A percentile compares a stretch with the other conserved stretches of the same genome.
phyloP scores from a whole-genome alignment of 805 yeast species.

The Jamesozyma piceae region DNA sequence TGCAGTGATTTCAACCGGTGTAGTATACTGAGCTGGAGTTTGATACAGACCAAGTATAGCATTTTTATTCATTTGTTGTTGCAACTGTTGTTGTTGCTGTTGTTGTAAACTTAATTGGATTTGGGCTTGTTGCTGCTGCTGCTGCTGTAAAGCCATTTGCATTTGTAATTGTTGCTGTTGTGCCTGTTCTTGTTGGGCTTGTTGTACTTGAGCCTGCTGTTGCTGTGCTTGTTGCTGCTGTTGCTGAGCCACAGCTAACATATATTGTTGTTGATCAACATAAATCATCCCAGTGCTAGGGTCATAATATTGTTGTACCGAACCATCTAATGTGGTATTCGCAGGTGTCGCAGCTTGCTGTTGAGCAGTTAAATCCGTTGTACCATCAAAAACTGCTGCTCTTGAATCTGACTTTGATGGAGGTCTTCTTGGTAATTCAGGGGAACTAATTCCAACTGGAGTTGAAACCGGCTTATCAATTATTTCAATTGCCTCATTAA shows the following conservation, averaged over 20 bases:
- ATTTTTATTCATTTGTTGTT: constrained; percentile 17
- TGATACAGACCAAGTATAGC: constrained; percentile 23
- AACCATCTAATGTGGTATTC: constrained; percentile 18
- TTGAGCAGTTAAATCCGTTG: constrained; percentile 4
- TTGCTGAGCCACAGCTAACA: constrained; percentile 10
- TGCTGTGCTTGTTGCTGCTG: too few species aligned
- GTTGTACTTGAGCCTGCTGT: constrained; percentile 12
- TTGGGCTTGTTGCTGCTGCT: constrained; percentile 10
- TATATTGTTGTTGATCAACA: constrained; percentile 58
- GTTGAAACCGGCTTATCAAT: neutral
- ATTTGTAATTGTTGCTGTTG: constrained; percentile 1
- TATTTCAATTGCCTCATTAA: constrained; percentile 46
- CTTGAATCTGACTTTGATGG: constrained; percentile 23
- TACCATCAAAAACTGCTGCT: constrained; percentile 30
- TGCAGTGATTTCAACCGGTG: constrained; percentile 24
- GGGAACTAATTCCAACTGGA: too few species aligned
- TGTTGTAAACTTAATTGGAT: constrained; percentile 7
- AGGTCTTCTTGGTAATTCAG: constrained; percentile 32
- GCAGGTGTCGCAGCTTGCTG: constrained; percentile 15
- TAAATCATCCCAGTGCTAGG: constrained; percentile 63
- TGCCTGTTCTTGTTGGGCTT: constrained; percentile 7
- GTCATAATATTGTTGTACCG: constrained; percentile 58
- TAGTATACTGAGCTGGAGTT: constrained; percentile 23
- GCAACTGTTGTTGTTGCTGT: constrained; percentile 10
- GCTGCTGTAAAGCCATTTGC: constrained; percentile 19